Evolutionary conservation across 164 flowering plant genomes (phyloP), one percentile per base, ranked within the genome.

Genomic region (Vitis amurensis): DNA sequence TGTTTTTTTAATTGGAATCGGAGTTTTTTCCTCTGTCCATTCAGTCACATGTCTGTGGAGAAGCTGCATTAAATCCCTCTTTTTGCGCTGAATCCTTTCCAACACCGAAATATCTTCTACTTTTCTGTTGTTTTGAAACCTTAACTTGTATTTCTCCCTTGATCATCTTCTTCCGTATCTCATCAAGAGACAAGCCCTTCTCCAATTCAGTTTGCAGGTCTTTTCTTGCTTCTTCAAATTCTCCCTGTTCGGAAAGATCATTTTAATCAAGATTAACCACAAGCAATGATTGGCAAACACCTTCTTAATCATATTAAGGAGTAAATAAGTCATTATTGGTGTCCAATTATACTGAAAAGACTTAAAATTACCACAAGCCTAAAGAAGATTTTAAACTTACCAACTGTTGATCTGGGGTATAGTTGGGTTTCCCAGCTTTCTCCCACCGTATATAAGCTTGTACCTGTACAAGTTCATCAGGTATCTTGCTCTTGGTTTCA

Each of bases 401-500:
- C 75, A 84, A 79, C 82, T 91, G 88, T 71, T 88, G 64, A 50
- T 89, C 94, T 37, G 82, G 85, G 23, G 91, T 77, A 71, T 84
- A 89, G 68, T 81, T 82, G 13, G 97, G 97, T 74, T 89, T 89
- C 76, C 97, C 94, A 16, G 97, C 94, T 78, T 82, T 91, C 74
- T 91, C 97, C 97, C 97, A 91, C 37, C 94, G 74, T 78, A 87
- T 73, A 77, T 80, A 91, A 66, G 97, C 86, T 76, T 91, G 97
- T 57, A 83, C 73, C 67, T 89, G 94, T 60, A 82, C 85, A 70
- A 91, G 90, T 58, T 89, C 91, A 51, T 85, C 82, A 64, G 97
- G 93, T 77, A 89, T 82, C 31, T 73, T 75, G 78, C 70, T 78
- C 61, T 79, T 80, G 60, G 51, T 66, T 72, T 75, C 77, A 73